Percentiles rank a stretch among this genome's conserved stretches.
Evolutionary conservation across 768 basidiomycete genomes (phyloP).

Genomic region (Leccinum boreale): DNA sequence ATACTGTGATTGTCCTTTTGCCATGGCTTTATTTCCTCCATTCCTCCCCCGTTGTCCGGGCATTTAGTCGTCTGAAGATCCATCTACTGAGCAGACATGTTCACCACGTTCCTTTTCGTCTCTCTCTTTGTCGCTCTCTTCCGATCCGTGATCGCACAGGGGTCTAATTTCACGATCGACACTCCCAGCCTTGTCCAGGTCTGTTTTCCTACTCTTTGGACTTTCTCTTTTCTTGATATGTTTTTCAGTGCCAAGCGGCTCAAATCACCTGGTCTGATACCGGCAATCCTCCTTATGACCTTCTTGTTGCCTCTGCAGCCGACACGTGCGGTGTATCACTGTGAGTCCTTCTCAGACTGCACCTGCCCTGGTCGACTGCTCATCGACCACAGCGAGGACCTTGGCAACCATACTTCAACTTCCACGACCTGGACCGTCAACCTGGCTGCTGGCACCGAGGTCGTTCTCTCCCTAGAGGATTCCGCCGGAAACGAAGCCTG

Average conservation of each 20-base stretch:
- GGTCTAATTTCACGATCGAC: constrained; percentile 43
- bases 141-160: constrained; percentile 45
- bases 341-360: constrained; percentile 38
- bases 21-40: background rate
- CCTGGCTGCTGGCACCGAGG: constrained; percentile 45
- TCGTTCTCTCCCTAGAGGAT: constrained; percentile 56
- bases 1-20: background rate
- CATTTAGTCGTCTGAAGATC: constrained; percentile 10
- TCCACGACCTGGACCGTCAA: constrained; percentile 38
- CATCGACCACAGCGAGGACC: constrained; percentile 45
- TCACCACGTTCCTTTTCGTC: constrained; percentile 73
- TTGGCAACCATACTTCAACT: constrained; percentile 51
- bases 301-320: constrained; percentile 49
- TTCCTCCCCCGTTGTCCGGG: background rate
- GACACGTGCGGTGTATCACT: constrained; percentile 59
- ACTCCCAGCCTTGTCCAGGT: constrained; percentile 58
- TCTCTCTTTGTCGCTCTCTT: constrained; percentile 62
- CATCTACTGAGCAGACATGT: constrained; percentile 47
- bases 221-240: background rate
- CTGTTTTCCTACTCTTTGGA: constrained; percentile 1
- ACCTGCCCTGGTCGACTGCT: background rate
- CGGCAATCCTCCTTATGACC: constrained; percentile 50
- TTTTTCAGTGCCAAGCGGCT: constrained; percentile 48
- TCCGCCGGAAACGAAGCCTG: constrained; percentile 57
- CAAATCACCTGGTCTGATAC: constrained; percentile 49